Base-by-base conservation (phyloP, 805 yeast species). In the Pichia thaimueangensis region DNA sequence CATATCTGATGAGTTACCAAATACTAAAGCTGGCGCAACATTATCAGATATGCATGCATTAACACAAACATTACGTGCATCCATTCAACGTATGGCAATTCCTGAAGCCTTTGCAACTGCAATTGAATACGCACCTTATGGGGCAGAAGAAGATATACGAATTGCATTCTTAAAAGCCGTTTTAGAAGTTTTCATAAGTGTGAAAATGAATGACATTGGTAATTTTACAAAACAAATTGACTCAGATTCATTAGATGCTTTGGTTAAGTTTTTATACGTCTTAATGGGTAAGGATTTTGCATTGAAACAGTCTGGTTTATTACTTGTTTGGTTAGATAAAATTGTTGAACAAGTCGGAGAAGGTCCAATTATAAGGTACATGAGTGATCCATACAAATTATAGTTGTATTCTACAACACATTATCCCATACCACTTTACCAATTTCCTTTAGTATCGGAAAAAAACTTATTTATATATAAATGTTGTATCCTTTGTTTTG, bases 281-380 rank as follows among this genome's bases (percentile, higher is more conserved):
- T 87, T 87, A 24, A 87, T 93, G 95, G 68, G 80, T 35, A 65
- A 80, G 10, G 73, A 80, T 24, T 80, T 78, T 51, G 89, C 93
- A 10, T 86, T 86, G 50, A 85, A 82, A 54, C 87, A 82, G 49
- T 95, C 96, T 16, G 95, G 95, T 36, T 71, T 82, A 36, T 63
- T 93, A 52, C 74, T 93, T 53, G 77, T 82, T 25, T 93, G 98
- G 98, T 86, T 82, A 59, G 97, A 91, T 53, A 88, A 87, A 64
- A 76, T 91, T 16, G 80, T 86, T 29, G 94, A 83, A 47, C 67
- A 76, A 17, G 77, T 89, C 13, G 97, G 97, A 16, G 80, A 83
- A 58, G 96, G 95, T 11, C 85, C 95, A 33, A 81, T 93, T 52
- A 85, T 85, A 39, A 78, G 96, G 53, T 88, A 79, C 62, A 71